phyloP scores from a whole-genome alignment of 179 eudicot species.

The Beta corolliflora region DNA sequence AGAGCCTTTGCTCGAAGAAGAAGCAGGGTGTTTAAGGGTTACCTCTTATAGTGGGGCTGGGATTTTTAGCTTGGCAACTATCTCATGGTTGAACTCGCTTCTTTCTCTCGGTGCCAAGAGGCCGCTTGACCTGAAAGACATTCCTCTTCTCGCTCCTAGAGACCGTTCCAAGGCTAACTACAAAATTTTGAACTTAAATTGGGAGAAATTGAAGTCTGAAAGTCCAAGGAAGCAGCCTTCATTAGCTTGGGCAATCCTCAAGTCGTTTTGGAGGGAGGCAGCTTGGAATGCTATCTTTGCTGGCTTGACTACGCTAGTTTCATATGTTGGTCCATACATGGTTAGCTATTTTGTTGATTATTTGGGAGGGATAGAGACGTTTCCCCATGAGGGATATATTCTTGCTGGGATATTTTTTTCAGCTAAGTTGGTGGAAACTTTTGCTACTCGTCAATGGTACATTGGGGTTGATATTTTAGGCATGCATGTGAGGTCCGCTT shows the following conservation, averaged over 20 bases:
- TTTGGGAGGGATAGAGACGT: conserved; percentile 66
- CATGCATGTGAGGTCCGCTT: conserved; percentile 89
- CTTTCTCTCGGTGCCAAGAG: conserved; percentile 86
- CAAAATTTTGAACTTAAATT: conserved; percentile 68
- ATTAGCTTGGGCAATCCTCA: conserved; percentile 79
- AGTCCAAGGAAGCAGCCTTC: conserved; percentile 61
- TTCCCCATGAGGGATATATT: conserved; percentile 83
- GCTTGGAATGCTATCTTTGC: conserved; percentile 90
- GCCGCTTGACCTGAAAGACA: conserved; percentile 87
- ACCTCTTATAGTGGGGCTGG: conserved; percentile 92
- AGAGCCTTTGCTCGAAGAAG: conserved; percentile 94
- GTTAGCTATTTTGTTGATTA: conserved; percentile 94
- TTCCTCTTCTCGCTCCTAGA: conserved; percentile 84
- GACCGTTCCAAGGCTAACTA: conserved; percentile 87
- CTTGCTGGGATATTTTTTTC: conserved; percentile 80
- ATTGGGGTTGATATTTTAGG: conserved; percentile 95
- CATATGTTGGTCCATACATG: conserved; percentile 97
- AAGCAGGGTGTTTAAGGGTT: conserved; percentile 76
- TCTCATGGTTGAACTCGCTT: conserved; percentile 91
- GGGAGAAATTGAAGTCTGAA: conserved; percentile 81
- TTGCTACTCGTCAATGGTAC: conserved; percentile 87
- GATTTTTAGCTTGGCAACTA: conserved; percentile 70
- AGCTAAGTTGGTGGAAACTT: conserved; percentile 83
- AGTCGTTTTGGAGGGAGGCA: conserved; percentile 92
- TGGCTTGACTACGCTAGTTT: conserved; percentile 79